Conservation (phyloP, 352 stramenopile species). For the Peronospora tabacina region DNA sequence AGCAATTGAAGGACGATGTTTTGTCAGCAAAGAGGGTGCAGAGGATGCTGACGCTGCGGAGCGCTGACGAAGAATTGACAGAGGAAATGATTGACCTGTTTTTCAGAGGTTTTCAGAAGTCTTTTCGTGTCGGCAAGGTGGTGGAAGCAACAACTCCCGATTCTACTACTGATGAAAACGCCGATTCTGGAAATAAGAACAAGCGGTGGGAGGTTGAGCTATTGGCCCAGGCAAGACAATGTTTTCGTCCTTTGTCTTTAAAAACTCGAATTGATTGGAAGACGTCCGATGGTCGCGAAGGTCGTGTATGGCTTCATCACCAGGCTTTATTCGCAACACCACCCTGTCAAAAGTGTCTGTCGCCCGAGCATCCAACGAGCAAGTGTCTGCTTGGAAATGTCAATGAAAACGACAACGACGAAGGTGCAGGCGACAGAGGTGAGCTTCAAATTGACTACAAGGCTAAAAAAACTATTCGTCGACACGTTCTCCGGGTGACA, state of each 20-base stretch:
- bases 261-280: slow-evolving; percentile 43
- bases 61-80: slow-evolving; percentile 30
- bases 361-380: slow-evolving; percentile 21
- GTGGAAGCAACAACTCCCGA: slow-evolving; percentile 6
- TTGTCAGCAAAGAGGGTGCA: neutral
- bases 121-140: slow-evolving; percentile 33
- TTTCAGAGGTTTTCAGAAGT: slow-evolving; percentile 32
- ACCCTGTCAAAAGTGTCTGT: slow-evolving; percentile 32
- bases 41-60: slow-evolving; percentile 26
- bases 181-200: slow-evolving; percentile 7
- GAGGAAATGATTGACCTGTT: slow-evolving; percentile 26
- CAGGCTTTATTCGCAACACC: slow-evolving; percentile 30
- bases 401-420: slow-evolving; percentile 5
- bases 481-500: slow-evolving; percentile 24
- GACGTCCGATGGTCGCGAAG: slow-evolving; percentile 15
- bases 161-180: neutral
- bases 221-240: slow-evolving; percentile 21
- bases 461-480: slow-evolving; percentile 13
- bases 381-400: slow-evolving; percentile 12
- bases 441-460: slow-evolving; percentile 1
- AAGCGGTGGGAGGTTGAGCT: slow-evolving; percentile 37
- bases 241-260: slow-evolving; percentile 22
- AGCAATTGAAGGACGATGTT: slow-evolving; percentile 3
- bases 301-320: slow-evolving; percentile 44
- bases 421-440: slow-evolving; percentile 11